phyloP scores from a whole-genome alignment of 768 basidiomycete genomes.

The Podaxis sp. region DNA sequence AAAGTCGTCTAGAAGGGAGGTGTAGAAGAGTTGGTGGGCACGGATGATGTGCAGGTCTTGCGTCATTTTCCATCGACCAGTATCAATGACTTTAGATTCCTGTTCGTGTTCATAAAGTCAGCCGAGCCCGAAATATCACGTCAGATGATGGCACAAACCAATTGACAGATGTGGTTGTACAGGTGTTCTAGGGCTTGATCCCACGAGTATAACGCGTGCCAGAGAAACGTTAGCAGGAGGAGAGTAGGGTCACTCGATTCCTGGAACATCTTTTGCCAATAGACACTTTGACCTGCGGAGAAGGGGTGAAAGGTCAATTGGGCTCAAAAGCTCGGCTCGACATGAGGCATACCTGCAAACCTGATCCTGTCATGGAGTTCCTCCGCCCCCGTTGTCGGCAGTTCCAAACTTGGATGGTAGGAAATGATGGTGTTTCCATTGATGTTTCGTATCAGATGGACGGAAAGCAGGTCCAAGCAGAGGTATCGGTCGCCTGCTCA shows the following conservation, averaged over 20 bases:
- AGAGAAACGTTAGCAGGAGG: constrained; percentile 48
- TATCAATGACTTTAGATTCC: constrained; percentile 52
- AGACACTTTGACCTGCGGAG: constrained; percentile 35
- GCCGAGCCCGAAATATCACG: not conserved
- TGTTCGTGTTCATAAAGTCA: constrained; percentile 22
- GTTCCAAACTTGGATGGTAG: constrained; percentile 40
- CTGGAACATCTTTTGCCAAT: constrained; percentile 41
- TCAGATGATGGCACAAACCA: constrained; percentile 34
- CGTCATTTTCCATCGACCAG: constrained; percentile 44
- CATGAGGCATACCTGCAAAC: constrained; percentile 35
- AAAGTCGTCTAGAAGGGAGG: constrained; percentile 55
- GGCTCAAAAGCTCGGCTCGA: not conserved
- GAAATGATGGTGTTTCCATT: constrained; percentile 50
- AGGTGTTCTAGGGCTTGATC: constrained; percentile 55
- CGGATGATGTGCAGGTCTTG: constrained; percentile 57
- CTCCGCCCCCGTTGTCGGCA: constrained; percentile 39
- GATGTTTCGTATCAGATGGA: constrained; percentile 47
- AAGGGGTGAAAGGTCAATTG: not conserved
- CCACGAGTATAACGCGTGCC: constrained; percentile 63
- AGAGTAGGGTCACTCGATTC: constrained; percentile 53
- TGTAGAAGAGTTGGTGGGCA: constrained; percentile 60
- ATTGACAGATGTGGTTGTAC: constrained; percentile 45
- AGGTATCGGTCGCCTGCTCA: no score
- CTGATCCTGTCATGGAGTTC: constrained; percentile 48
- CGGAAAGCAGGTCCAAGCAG: constrained; percentile 21